phyloP scores from a whole-genome alignment of 768 basidiomycete genomes.

The Serpula lacrymans region DNA sequence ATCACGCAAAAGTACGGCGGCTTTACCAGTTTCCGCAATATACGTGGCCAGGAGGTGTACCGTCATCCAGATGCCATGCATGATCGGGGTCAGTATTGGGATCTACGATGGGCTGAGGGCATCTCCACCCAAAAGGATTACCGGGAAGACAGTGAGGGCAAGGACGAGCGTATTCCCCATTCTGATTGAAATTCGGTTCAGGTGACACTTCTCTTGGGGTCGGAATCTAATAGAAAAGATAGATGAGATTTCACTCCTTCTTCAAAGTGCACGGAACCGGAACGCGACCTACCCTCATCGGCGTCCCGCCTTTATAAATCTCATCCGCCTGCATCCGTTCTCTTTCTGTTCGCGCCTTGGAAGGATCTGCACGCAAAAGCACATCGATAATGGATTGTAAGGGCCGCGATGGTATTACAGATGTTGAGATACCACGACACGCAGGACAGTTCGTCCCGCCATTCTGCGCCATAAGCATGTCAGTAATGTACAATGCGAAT shows the following conservation, averaged over 20 bases:
- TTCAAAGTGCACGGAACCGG: neutral
- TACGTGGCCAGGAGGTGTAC: constrained; percentile 73
- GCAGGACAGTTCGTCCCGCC: constrained; percentile 83
- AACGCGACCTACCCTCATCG: constrained; percentile 49
- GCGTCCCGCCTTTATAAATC: constrained; percentile 59
- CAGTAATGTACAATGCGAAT: too few relatives aligned
- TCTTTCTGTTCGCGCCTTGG: constrained; percentile 59
- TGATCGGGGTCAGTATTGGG: constrained; percentile 63
- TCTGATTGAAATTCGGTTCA: constrained; percentile 65
- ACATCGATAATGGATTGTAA: constrained; percentile 72
- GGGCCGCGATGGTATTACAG: constrained; percentile 68
- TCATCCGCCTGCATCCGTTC: constrained; percentile 84
- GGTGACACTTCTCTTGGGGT: constrained; percentile 73
- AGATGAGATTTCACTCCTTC: too few relatives aligned
- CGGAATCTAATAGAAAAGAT: constrained; percentile 51
- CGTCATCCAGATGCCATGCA: constrained; percentile 78
- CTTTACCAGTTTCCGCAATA: constrained; percentile 80
- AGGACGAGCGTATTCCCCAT: constrained; percentile 65
- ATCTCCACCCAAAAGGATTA: constrained; percentile 76
- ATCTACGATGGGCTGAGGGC: constrained; percentile 77
- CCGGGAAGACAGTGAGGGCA: constrained; percentile 74
- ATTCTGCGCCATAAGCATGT: constrained; percentile 47
- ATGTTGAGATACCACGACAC: constrained; percentile 67
- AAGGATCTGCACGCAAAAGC: constrained; percentile 67
- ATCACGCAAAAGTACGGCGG: neutral